A percentile compares a stretch with the other conserved stretches of the same genome.
Conservation (phyloP, 2,329 filamentous ascomycete genomes). For the Nakataea oryzae region DNA sequence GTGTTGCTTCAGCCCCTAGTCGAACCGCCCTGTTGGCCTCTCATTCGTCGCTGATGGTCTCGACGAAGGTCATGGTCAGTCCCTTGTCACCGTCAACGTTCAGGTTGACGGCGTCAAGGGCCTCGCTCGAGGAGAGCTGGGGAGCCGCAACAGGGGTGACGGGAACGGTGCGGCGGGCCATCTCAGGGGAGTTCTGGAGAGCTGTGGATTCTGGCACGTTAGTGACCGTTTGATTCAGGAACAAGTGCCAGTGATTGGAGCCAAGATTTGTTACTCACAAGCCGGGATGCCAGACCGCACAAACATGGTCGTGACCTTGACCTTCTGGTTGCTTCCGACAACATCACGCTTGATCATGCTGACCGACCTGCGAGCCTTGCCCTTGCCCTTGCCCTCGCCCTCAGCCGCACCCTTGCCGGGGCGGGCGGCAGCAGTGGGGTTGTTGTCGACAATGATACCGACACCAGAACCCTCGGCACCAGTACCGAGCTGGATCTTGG, state of each 20-base stretch:
- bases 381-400: not conserved
- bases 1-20: not conserved
- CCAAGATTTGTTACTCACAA: slow-evolving; percentile 21
- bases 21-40: not conserved
- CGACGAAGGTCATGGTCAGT: slow-evolving; percentile 36
- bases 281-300: slow-evolving; percentile 30
- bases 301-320: slow-evolving; percentile 36
- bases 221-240: not conserved
- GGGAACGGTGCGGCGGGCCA: slow-evolving; percentile 8
- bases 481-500: slow-evolving; percentile 37
- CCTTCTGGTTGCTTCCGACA: slow-evolving; percentile 5
- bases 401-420: slow-evolving; percentile 6
- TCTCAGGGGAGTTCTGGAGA: slow-evolving; percentile 13
- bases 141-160: slow-evolving; percentile 4
- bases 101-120: slow-evolving; percentile 31
- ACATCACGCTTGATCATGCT: slow-evolving; percentile 1
- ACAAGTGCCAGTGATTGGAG: not conserved
- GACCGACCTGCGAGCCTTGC: not conserved
- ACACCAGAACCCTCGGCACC: slow-evolving; percentile 28
- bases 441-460: slow-evolving; percentile 23
- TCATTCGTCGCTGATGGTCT: slow-evolving; percentile 22
- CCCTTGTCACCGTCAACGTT: slow-evolving; percentile 31
- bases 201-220: slow-evolving; percentile 9
- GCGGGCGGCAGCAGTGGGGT: slow-evolving; percentile 10
- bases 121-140: slow-evolving; percentile 10